These are phyloP conservation scores for Amylostereum areolatum DNA, from an alignment of 1,284 basidiomycete genomes.

Conservation along the genomic window DNA sequence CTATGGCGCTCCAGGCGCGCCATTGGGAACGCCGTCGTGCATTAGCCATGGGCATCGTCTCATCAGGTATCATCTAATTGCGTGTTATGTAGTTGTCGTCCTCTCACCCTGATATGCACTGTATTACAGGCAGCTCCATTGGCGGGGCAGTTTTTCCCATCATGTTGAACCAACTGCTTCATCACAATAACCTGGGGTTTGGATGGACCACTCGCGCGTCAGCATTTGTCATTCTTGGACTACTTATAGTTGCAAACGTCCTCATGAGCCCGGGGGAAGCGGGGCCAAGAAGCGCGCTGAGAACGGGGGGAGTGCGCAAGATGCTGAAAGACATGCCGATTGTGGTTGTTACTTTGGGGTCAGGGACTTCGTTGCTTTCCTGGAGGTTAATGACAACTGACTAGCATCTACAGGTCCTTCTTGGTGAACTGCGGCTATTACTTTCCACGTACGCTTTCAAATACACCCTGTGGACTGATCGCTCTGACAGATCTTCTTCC, in stretches of 20 bases:
- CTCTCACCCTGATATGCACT: background rate
- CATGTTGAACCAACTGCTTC: slow-evolving; percentile 38
- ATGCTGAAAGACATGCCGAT: background rate
- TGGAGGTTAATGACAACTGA: background rate
- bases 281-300: background rate
- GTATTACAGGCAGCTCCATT: slow-evolving; percentile 11
- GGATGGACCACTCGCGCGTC: slow-evolving; percentile 30
- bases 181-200: slow-evolving; percentile 31
- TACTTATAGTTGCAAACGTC: slow-evolving; percentile 8
- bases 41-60: background rate
- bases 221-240: slow-evolving; percentile 6
- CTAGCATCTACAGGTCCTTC: slow-evolving; percentile 6
- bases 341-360: slow-evolving; percentile 12
- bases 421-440: slow-evolving; percentile 11
- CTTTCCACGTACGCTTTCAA: slow-evolving; percentile 12
- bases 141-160: slow-evolving; percentile 37
- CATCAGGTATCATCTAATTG: background rate
- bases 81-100: background rate
- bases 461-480: background rate
- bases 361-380: background rate
- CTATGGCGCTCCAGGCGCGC: background rate
- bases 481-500: background rate
- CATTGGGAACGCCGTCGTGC: background rate
- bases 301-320: background rate
- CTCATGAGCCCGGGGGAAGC: slow-evolving; percentile 6